Conservation (phyloP, 768 basidiomycete species). For the Podaxis sp. region DNA sequence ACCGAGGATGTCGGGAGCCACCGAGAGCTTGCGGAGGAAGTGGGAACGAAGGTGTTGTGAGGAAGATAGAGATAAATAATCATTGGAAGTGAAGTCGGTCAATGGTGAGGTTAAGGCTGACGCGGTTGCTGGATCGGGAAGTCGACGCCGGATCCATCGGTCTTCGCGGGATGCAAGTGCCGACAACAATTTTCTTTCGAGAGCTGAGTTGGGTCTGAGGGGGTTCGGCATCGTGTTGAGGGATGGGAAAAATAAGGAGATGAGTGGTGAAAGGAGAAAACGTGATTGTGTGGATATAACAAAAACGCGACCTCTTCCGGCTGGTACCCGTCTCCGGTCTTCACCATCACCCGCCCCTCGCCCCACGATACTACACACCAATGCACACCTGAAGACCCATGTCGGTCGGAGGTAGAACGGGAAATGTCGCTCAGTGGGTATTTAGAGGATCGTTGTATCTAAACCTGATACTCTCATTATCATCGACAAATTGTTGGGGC, state of each 20-base stretch:
- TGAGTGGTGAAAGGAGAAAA: background rate
- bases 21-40: conserved; percentile 52
- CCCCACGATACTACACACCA: background rate
- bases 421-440: background rate
- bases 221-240: background rate
- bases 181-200: conserved; percentile 35
- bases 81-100: conserved; percentile 84
- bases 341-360: background rate
- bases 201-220: conserved; percentile 14
- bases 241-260: conserved; percentile 1
- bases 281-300: background rate
- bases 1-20: conserved; percentile 63
- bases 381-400: background rate
- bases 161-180: conserved; percentile 62
- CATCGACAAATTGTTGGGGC: no score
- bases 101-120: conserved; percentile 18
- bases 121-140: conserved; percentile 46
- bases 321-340: conserved; percentile 1
- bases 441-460: no score
- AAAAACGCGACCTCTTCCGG: background rate
- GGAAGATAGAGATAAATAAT: conserved; percentile 80
- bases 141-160: conserved; percentile 63
- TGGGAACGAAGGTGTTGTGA: conserved; percentile 50
- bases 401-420: background rate
- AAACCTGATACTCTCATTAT: no score